Evolutionary conservation across 805 yeast species (phyloP), one percentile per base, ranked within the genome.

Genomic region (Saturnispora zaruensis): DNA sequence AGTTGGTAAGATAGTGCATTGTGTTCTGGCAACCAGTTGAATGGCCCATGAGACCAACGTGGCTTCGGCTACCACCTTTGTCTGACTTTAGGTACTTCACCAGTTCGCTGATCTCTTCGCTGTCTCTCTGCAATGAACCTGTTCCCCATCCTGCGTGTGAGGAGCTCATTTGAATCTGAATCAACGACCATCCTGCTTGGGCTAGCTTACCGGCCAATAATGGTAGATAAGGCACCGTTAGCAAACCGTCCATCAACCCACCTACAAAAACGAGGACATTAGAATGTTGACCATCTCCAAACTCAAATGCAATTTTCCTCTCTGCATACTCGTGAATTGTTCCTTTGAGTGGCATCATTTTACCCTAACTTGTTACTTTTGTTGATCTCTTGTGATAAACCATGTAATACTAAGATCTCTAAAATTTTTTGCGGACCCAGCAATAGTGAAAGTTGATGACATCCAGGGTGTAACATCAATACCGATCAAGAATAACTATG

Each of bases 1-100:
- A 42, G 60, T 73, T 72, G 38, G 79, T 64, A 20, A 81, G 55
- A 56, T 81, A 87, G 52, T 81, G 78, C 60, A 84, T 71, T 1
- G 81, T 75, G 59, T 87, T 90, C 64, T 87, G 96, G 45, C 87
- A 79, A 0, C 96, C 96, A 0, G 96, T 87, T 2, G 95, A 87
- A 59, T 86, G 93, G 14, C 96, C 96, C 75, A 83, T 72, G 8
- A 87, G 60, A 8, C 85, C 82, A 33, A 87, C 66, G 51, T 70
- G 77, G 34, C 67, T 58, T 45, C 77, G 64, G 11, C 51, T 44
- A 2, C 77, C 78, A 13, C 81, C 81, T 32, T 65, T 52, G 3
- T 65, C 60, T 2, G 74, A 61, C 46, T 74, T 70, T 56, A 87
- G 69, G 62, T 79, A 85, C 32, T 69, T 63, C 5, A 87, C 79